A percentile compares a stretch with the other conserved stretches of the same genome.
Evolutionary conservation across 306 rosid genomes (phyloP).

Genomic region (Cicer arietinum): DNA sequence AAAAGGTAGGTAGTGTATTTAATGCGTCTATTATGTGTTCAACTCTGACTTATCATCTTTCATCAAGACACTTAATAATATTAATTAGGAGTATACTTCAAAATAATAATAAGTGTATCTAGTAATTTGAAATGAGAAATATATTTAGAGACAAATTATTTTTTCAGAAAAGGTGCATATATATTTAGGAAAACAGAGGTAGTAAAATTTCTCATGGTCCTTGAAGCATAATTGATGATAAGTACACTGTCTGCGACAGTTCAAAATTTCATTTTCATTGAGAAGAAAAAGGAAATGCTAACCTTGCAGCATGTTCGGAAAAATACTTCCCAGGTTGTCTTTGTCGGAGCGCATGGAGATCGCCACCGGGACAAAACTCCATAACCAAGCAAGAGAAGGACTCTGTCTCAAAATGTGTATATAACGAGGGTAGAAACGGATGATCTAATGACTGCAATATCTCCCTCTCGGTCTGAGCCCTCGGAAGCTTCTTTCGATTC

Average conservation of each 20-base stretch:
- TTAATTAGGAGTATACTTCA: too few relatives aligned
- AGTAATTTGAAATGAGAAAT: too few relatives aligned
- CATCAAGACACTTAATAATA: too few relatives aligned
- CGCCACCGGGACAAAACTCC: conserved; percentile 99
- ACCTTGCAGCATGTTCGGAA: conserved; percentile 96
- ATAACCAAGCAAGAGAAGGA: conserved; percentile 86
- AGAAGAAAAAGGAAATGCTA: conserved; percentile 41
- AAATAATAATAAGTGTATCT: too few relatives aligned
- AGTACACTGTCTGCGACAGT: background rate
- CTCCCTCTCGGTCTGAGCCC: conserved; percentile 94
- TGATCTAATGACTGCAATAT: conserved; percentile 95
- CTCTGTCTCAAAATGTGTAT: conserved; percentile 83
- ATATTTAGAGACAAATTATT: too few relatives aligned
- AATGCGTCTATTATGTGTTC: too few relatives aligned
- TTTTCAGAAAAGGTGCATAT: too few relatives aligned
- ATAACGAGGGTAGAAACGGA: conserved; percentile 93
- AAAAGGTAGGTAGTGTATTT: too few relatives aligned
- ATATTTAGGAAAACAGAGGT: too few relatives aligned
- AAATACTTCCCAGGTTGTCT: conserved; percentile 85
- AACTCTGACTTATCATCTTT: too few relatives aligned
- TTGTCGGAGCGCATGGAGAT: conserved; percentile 88
- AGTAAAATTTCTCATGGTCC: background rate
- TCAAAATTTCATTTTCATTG: background rate
- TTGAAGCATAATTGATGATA: background rate
- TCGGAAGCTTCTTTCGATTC: conserved; percentile 80